phyloP scores from a whole-genome alignment of 2,329 filamentous ascomycete genomes.

The Chaetomium globosum region DNA sequence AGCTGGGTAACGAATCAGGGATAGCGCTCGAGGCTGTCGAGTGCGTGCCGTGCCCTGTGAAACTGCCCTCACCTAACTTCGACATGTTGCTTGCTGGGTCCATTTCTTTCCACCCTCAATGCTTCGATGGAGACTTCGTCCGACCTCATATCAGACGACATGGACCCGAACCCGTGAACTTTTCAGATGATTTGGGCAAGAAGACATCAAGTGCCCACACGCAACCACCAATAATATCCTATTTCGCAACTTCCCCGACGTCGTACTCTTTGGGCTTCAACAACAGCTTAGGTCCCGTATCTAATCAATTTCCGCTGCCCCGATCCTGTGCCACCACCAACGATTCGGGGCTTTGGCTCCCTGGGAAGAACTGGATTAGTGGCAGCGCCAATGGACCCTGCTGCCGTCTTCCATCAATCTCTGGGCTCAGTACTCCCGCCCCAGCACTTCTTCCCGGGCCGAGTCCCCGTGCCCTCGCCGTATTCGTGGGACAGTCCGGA shows the following conservation, averaged over 20 bases:
- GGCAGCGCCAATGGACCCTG: constrained; percentile 56
- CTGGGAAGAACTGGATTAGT: neutral
- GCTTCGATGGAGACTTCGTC: constrained; percentile 5
- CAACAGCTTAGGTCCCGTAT: neutral
- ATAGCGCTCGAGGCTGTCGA: constrained; percentile 10
- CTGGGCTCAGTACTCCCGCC: constrained; percentile 46
- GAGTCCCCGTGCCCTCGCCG: constrained; percentile 36
- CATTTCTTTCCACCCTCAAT: neutral
- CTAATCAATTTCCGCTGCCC: neutral
- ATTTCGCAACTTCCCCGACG: neutral
- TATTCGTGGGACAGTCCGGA: constrained; percentile 49
- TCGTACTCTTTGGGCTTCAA: neutral
- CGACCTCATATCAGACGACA: neutral
- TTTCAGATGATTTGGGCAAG: neutral
- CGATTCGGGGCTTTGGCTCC: neutral
- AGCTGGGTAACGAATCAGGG: constrained; percentile 8
- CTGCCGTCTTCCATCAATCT: constrained; percentile 62
- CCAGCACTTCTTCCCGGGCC: constrained; percentile 35
- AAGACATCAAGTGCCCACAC: constrained; percentile 1
- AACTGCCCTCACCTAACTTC: neutral
- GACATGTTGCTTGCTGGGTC: neutral
- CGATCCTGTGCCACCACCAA: neutral
- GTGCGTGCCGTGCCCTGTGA: neutral
- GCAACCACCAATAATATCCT: neutral
- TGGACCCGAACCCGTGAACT: constrained; percentile 6